phyloP scores from a whole-genome alignment of 1,284 basidiomycete species.

The Fomitopsis schrenkii region DNA sequence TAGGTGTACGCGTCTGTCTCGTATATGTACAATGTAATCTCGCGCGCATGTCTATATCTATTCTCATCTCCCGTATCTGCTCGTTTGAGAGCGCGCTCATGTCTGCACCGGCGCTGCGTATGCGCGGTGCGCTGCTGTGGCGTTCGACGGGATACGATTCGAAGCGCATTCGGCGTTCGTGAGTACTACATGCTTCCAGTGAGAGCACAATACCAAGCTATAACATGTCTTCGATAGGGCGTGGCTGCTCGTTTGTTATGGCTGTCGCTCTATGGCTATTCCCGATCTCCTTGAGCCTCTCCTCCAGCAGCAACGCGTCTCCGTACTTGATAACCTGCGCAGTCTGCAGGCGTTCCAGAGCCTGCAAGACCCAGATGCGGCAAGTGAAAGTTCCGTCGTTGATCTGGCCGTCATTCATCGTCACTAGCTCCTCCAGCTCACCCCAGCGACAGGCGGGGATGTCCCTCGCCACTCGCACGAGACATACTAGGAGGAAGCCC shows the following conservation, averaged over 20 bases:
- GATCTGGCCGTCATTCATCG: background rate
- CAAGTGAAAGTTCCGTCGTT: background rate
- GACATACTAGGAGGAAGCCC: background rate
- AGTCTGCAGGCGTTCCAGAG: background rate
- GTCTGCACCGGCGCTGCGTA: too few relatives aligned
- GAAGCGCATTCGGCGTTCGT: too few relatives aligned
- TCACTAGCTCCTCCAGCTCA: background rate
- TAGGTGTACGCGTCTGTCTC: background rate
- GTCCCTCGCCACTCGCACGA: background rate
- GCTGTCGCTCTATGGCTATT: background rate
- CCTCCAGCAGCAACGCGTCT: background rate
- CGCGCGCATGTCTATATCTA: background rate
- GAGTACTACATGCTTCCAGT: too few relatives aligned
- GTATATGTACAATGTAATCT: constrained; percentile 1
- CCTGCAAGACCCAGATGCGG: background rate
- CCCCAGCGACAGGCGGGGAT: background rate
- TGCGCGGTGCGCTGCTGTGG: too few relatives aligned
- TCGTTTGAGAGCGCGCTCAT: background rate
- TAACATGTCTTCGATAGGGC: constrained; percentile 8
- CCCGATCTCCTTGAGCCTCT: background rate
- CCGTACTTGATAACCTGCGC: background rate
- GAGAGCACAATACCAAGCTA: background rate
- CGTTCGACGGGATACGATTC: too few relatives aligned
- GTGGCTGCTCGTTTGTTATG: background rate
- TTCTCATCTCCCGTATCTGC: background rate